Percentiles rank a stretch among this genome's conserved stretches.
These are phyloP conservation scores for Physcomitrellopsis africana DNA, from an alignment of 225 moss, liverwort and hornwort species.

Conservation along the genomic window DNA sequence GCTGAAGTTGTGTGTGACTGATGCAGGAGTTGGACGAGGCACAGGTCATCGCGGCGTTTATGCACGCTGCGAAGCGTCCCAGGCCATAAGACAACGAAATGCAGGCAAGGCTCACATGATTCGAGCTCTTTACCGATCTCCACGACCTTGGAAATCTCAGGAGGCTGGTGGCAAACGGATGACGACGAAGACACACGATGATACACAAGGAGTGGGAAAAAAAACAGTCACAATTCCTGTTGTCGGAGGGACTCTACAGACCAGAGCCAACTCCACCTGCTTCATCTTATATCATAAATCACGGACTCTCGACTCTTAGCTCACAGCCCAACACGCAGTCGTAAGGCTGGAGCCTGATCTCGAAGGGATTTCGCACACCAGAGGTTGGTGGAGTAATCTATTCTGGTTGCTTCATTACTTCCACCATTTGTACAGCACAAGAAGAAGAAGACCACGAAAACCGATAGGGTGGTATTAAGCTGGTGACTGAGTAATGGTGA, in stretches of 20 bases:
- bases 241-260: slow-evolving; percentile 41
- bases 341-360: neutral
- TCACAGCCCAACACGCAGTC: neutral
- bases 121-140: slow-evolving; percentile 12
- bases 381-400: slow-evolving; percentile 33
- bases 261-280: neutral
- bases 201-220: slow-evolving; percentile 8
- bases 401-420: slow-evolving; percentile 43
- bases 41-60: slow-evolving; percentile 65
- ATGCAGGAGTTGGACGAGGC: slow-evolving; percentile 62
- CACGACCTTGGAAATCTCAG: neutral
- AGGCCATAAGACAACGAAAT: slow-evolving; percentile 34
- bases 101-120: slow-evolving; percentile 1
- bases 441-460: slow-evolving; percentile 10
- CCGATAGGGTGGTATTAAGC: slow-evolving; percentile 33
- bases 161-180: slow-evolving; percentile 12
- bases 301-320: slow-evolving; percentile 22
- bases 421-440: slow-evolving; percentile 47
- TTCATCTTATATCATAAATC: slow-evolving; percentile 49
- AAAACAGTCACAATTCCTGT: slow-evolving; percentile 19
- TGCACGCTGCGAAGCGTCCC: slow-evolving; percentile 69
- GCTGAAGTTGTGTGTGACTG: neutral
- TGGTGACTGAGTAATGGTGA: slow-evolving; percentile 14
- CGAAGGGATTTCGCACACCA: no score
- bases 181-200: slow-evolving; percentile 23